Conservation (phyloP, 345 rosid genomes). For the Streptanthus diversifolius region DNA sequence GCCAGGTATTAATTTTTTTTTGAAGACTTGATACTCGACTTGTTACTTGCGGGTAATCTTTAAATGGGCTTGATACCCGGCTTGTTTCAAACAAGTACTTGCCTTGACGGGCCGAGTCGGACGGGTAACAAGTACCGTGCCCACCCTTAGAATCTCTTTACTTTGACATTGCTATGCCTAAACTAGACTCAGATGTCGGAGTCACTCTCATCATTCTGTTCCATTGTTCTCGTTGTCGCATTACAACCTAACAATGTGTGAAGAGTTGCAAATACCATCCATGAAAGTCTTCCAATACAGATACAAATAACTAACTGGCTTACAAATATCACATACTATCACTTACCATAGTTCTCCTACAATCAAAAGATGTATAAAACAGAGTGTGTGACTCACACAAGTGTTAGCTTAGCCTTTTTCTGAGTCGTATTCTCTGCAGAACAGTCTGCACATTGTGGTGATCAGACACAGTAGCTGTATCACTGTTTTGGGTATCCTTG, state of each 20-base stretch:
- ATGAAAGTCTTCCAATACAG: not conserved
- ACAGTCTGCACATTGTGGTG: conserved; percentile 70
- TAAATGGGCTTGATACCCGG: too few species aligned
- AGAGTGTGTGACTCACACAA: conserved; percentile 68
- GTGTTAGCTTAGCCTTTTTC: conserved; percentile 60
- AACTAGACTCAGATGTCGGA: not conserved
- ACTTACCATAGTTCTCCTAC: conserved; percentile 23
- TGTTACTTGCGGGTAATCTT: too few species aligned
- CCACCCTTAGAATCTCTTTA: not conserved
- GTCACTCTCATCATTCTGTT: not conserved
- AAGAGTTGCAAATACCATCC: not conserved
- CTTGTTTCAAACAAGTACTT: too few species aligned
- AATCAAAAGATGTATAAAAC: conserved; percentile 30
- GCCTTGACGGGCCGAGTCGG: too few species aligned
- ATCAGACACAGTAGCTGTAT: conserved; percentile 48
- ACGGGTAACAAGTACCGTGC: too few species aligned
- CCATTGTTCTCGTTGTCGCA: not conserved
- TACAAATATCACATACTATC: conserved; percentile 8
- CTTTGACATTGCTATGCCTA: not conserved
- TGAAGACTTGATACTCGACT: too few species aligned
- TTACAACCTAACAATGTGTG: not conserved
- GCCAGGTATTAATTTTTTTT: too few species aligned
- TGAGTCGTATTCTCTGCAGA: conserved; percentile 70
- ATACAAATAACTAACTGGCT: not conserved
- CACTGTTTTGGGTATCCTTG: conserved; percentile 45